These are phyloP conservation scores for Annulohypoxylon stygium DNA, from an alignment of 495 filamentous ascomycete species.

Conservation along the genomic window DNA sequence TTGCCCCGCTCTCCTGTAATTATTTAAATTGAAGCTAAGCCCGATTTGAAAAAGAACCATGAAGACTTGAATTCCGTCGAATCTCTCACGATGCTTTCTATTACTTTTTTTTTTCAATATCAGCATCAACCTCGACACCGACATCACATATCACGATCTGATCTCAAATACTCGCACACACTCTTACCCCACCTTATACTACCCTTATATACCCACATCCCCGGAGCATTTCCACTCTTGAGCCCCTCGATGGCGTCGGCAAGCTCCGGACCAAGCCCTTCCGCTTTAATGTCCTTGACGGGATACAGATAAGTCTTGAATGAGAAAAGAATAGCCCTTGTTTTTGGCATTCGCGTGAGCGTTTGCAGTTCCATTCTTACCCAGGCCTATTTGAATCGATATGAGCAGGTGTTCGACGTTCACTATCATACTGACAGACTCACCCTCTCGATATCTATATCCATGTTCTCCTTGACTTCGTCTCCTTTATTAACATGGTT, in stretches of 20 bases:
- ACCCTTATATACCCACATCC: constrained; percentile 77
- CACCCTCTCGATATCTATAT: constrained; percentile 65
- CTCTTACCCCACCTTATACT: constrained; percentile 74
- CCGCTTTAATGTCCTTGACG: constrained; percentile 74
- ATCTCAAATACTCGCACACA: constrained; percentile 70
- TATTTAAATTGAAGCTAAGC: neutral
- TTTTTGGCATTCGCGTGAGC: constrained; percentile 76
- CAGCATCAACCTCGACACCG: neutral
- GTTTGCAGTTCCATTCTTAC: constrained; percentile 83
- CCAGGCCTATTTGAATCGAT: constrained; percentile 55
- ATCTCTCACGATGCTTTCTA: neutral
- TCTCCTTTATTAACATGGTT: constrained; percentile 64
- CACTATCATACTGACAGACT: neutral
- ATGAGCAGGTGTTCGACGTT: neutral
- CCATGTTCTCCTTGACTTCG: constrained; percentile 57
- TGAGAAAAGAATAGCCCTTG: constrained; percentile 76
- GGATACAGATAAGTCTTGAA: constrained; percentile 87
- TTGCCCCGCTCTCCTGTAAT: neutral
- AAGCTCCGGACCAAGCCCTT: constrained; percentile 74
- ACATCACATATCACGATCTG: constrained; percentile 49
- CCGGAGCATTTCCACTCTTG: constrained; percentile 73
- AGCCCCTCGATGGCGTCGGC: constrained; percentile 81
- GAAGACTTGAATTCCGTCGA: no score
- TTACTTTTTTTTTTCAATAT: neutral
- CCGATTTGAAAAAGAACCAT: neutral